Conservation (phyloP, 2,329 filamentous ascomycete species). For the Macroventuria anomochaeta region DNA sequence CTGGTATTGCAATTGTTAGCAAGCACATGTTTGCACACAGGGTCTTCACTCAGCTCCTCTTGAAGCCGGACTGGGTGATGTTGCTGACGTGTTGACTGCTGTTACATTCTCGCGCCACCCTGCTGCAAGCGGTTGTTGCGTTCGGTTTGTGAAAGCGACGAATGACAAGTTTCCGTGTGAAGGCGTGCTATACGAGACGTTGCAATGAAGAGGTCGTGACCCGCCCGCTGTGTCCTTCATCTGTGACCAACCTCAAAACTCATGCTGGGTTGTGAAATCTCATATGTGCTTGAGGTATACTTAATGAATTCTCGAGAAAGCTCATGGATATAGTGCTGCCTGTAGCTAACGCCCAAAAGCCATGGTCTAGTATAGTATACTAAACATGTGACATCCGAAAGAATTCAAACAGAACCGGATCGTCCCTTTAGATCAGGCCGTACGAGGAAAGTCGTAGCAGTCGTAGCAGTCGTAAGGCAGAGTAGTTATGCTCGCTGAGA, state of each 20-base stretch:
- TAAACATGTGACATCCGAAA: constrained; percentile 11
- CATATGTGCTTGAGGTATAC: constrained; percentile 2
- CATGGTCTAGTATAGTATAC: constrained; percentile 24
- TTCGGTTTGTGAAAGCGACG: constrained; percentile 6
- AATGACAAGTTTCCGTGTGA: background rate
- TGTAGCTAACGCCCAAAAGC: constrained; percentile 24
- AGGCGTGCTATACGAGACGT: constrained; percentile 8
- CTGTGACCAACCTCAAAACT: background rate
- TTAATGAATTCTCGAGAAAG: constrained; percentile 12
- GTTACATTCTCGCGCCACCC: constrained; percentile 12
- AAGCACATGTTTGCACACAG: background rate
- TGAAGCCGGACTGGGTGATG: background rate
- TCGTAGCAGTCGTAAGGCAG: constrained; percentile 16
- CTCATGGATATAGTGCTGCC: constrained; percentile 29
- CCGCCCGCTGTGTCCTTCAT: background rate
- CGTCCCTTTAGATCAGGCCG: background rate
- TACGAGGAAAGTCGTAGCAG: constrained; percentile 14
- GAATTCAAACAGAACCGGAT: background rate
- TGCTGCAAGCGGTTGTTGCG: constrained; percentile 12
- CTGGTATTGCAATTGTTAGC: background rate
- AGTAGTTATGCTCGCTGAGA: constrained; percentile 14
- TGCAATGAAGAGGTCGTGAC: constrained; percentile 8
- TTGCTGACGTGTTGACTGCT: constrained; percentile 12
- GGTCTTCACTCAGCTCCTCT: background rate
- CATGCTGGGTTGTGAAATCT: background rate